Conservation (phyloP, 108 stramenopile species). For the Hondaea fermentalgiana region DNA sequence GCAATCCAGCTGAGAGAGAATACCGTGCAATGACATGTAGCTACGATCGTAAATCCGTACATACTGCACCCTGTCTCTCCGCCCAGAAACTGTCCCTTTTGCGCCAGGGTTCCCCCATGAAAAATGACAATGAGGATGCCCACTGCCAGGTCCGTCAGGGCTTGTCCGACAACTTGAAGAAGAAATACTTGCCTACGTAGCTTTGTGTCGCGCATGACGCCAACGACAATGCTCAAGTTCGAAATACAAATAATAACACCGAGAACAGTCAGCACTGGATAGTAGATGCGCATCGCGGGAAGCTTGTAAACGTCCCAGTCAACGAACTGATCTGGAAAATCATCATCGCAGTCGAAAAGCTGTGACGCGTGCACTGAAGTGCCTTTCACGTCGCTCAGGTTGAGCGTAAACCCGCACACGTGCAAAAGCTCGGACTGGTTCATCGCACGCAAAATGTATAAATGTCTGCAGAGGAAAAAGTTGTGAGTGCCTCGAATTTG, state of each 20-base stretch:
- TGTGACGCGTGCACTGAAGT: background rate
- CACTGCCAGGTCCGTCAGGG: background rate
- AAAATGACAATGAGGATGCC: background rate
- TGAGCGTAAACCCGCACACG: background rate
- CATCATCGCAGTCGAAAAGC: background rate
- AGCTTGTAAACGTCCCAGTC: background rate
- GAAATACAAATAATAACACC: background rate
- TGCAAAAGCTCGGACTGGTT: background rate
- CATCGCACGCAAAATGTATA: no score
- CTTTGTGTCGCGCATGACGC: background rate
- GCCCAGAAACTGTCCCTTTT: background rate
- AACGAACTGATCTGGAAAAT: background rate
- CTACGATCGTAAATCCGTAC: background rate
- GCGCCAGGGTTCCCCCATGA: background rate
- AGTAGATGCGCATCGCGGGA: background rate
- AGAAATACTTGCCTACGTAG: background rate
- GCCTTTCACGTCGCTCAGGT: background rate
- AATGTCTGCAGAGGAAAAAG: no score
- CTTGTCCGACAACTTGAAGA: background rate
- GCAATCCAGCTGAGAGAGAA: constrained; percentile 1
- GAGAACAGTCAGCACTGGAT: background rate
- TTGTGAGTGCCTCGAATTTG: no score
- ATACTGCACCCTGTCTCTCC: background rate
- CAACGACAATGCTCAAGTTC: background rate
- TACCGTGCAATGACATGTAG: constrained; percentile 1